phyloP scores from a whole-genome alignment of 306 rosid genomes.

The Cucurbita pepo region DNA sequence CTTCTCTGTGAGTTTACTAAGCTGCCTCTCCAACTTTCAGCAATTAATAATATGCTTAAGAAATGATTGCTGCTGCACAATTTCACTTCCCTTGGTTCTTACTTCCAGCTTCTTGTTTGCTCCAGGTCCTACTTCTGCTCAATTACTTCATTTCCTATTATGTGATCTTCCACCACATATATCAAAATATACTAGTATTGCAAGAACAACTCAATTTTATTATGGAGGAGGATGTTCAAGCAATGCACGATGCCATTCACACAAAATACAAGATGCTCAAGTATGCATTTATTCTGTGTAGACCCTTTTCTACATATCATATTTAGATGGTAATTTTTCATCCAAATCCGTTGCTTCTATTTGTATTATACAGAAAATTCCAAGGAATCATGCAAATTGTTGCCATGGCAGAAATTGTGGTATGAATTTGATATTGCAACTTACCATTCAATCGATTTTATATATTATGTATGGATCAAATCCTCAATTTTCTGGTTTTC shows the following conservation, averaged over 20 bases:
- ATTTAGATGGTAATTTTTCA: neutral
- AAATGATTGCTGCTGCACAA: constrained; percentile 9
- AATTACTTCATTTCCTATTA: constrained; percentile 69
- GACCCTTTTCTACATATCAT: neutral
- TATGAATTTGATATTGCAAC: constrained; percentile 11
- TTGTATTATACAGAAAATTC: constrained; percentile 48
- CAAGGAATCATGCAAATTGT: constrained; percentile 96
- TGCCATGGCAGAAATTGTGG: constrained; percentile 79
- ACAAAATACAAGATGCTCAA: constrained; percentile 83
- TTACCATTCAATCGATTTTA: neutral
- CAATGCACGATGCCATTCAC: constrained; percentile 68
- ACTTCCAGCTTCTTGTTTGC: constrained; percentile 3
- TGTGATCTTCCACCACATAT: constrained; percentile 70
- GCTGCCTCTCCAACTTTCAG: neutral
- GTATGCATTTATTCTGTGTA: constrained; percentile 23
- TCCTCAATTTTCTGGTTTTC: constrained; percentile 12
- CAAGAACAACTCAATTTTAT: constrained; percentile 62
- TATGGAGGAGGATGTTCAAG: constrained; percentile 55
- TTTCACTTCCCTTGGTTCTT: constrained; percentile 3
- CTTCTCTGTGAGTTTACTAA: constrained; percentile 50
- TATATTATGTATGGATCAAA: neutral
- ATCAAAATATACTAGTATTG: constrained; percentile 59
- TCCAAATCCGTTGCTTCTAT: neutral
- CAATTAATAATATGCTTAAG: neutral
- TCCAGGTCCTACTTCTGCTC: constrained; percentile 73